Base-by-base conservation (phyloP, 2,329 filamentous ascomycete species). In the Pezizomycotina sp. region DNA sequence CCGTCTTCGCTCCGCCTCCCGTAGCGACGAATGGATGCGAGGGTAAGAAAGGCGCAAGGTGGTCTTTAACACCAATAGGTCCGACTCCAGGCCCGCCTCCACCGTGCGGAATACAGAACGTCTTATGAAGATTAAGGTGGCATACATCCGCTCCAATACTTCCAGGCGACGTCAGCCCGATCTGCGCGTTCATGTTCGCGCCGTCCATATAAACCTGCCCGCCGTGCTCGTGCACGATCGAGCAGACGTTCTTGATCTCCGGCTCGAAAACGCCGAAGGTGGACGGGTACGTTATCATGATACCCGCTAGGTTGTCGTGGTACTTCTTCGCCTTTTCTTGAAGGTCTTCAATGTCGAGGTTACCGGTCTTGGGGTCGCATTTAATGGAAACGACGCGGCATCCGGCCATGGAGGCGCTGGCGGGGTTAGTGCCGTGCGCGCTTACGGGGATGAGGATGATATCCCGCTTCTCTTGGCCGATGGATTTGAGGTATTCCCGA, bases 141-240 rank as follows among this genome's bases (percentile, higher is more conserved):
- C 86, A 95, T 24, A 93, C 84, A 56, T 95, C 86, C 19, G 86
- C 86, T 13, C 86, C 86, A 48, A 95, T 92, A 57, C 91, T 83
- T 24, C 86, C 86, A 2, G 86, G 86, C 1, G 82, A 92, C 63
- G 82, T 92, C 7, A 95, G 69, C 8, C 86, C 86, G 47, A 95
- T 93, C 59, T 95, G 86, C 12, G 86, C 86, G 55, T 93, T 95
- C 82, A 93, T 89, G 63, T 95, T 95, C 48, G 86, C 86, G 30
- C 86, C 86, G 55, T 95, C 86, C 86, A 95, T 93, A 64, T 93
- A 95, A 10, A 95, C 86, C 55, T 91, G 81, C 6, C 86, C 86
- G 34, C 86, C 86, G 54, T 91, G 64, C 47, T 77, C 60, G 61
- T 95, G 86, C 12, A 95, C 82, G 19, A 91, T 63, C 36, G 82